phyloP scores from a whole-genome alignment of 306 rosid genomes.

The Citrullus mucosospermus region DNA sequence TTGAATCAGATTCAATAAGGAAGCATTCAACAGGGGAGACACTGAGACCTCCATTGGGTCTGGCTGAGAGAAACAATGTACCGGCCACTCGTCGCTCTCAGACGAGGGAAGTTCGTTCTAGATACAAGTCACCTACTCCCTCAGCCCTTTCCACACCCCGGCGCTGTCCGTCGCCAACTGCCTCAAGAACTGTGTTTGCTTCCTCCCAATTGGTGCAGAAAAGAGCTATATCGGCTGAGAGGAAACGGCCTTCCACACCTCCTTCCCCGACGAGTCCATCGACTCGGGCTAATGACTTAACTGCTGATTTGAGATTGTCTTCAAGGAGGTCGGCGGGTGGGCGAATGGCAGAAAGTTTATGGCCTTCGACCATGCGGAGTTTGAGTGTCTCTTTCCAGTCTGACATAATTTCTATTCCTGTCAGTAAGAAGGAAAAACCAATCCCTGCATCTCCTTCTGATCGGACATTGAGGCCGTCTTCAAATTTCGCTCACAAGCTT shows the following conservation, averaged over 20 bases:
- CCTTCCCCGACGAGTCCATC: slow-evolving; percentile 62
- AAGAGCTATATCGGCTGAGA: slow-evolving; percentile 65
- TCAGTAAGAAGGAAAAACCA: slow-evolving; percentile 82
- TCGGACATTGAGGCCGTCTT: slow-evolving; percentile 65
- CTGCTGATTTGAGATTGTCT: slow-evolving; percentile 30
- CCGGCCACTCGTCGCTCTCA: slow-evolving; percentile 25
- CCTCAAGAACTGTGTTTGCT: slow-evolving; percentile 40
- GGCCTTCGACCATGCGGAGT: slow-evolving; percentile 99
- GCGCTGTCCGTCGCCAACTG: slow-evolving; percentile 59
- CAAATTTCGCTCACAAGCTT: slow-evolving; percentile 63
- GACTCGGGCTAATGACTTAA: slow-evolving; percentile 50
- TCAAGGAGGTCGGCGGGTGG: slow-evolving; percentile 30
- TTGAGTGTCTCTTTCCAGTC: slow-evolving; percentile 96
- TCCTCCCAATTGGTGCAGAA: slow-evolving; percentile 48
- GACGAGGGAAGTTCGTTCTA: slow-evolving; percentile 59
- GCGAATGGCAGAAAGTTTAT: slow-evolving; percentile 48
- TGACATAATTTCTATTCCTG: slow-evolving; percentile 78
- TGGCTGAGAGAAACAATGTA: slow-evolving; percentile 73
- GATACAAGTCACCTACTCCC: slow-evolving; percentile 73
- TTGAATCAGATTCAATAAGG: slow-evolving; percentile 51
- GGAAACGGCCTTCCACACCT: slow-evolving; percentile 87
- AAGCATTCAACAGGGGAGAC: slow-evolving; percentile 42
- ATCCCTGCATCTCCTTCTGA: slow-evolving; percentile 43
- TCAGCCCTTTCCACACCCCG: slow-evolving; percentile 30
- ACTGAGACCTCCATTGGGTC: slow-evolving; percentile 51